Conservation (phyloP, 495 filamentous ascomycete species). For the Filosporella fistucella region DNA sequence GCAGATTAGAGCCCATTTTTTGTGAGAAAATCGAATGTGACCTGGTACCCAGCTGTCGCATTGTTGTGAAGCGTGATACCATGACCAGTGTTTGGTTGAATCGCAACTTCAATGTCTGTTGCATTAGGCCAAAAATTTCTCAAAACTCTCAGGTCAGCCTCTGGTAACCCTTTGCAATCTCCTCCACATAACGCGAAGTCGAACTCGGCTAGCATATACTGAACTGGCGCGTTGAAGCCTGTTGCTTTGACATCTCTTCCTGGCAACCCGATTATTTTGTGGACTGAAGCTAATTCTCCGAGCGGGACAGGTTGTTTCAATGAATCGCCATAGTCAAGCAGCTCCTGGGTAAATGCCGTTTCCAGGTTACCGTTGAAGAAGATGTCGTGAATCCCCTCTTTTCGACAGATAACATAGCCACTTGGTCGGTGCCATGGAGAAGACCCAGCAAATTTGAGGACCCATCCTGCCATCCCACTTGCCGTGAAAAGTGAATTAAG, state of each 20-base stretch:
- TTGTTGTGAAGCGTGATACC: conserved; percentile 29
- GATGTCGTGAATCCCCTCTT: too few species aligned
- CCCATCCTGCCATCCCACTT: not conserved
- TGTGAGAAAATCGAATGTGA: conserved; percentile 26
- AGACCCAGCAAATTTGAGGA: not conserved
- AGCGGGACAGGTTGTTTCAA: too few species aligned
- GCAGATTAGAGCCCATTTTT: conserved; percentile 28
- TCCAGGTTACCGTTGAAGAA: too few species aligned
- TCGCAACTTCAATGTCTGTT: conserved; percentile 22
- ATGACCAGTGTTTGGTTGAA: conserved; percentile 31
- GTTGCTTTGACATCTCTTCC: too few species aligned
- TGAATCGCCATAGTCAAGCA: not conserved
- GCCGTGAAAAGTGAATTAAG: not conserved
- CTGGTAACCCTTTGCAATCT: not conserved
- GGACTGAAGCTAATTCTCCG: too few species aligned
- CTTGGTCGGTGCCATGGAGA: not conserved
- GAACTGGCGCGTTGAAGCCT: too few species aligned
- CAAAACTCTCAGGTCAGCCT: not conserved
- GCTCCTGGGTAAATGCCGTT: too few species aligned
- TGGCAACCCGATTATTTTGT: too few species aligned
- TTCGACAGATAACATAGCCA: too few species aligned
- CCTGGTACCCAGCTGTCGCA: conserved; percentile 29
- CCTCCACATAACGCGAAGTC: not conserved
- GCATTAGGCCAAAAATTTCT: conserved; percentile 21
- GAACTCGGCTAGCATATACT: not conserved